A percentile compares a stretch with the other conserved stretches of the same genome.
Evolutionary conservation across 2,329 filamentous ascomycete genomes (phyloP).

Genomic region (Xylaria multiplex): DNA sequence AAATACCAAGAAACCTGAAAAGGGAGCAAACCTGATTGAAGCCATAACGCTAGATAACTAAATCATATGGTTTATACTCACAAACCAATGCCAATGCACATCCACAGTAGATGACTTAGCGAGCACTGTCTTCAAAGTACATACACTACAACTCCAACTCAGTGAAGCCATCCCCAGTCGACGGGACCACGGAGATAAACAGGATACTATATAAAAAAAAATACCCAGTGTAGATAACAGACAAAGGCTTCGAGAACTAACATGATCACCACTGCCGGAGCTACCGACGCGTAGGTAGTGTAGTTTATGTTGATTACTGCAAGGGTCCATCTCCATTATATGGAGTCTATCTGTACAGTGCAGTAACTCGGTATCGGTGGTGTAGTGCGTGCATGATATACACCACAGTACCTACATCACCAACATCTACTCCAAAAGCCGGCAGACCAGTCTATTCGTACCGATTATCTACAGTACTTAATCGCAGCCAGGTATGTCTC

Average conservation of each 20-base stretch:
- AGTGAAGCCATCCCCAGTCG: not conserved
- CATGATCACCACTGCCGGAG: conserved; percentile 25
- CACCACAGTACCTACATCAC: not conserved
- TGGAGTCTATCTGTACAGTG: not conserved
- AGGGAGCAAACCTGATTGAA: no score
- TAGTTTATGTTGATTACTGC: conserved; percentile 13
- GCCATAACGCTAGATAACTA: no score
- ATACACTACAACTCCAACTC: not conserved
- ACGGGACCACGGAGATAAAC: not conserved
- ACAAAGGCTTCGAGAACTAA: conserved; percentile 25
- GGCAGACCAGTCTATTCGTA: no score
- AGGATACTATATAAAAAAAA: not conserved
- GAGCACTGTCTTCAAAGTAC: no score
- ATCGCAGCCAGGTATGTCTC: not conserved
- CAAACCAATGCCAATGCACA: no score
- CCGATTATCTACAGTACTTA: not conserved
- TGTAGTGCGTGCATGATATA: not conserved
- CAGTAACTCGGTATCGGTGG: not conserved
- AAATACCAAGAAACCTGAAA: no score
- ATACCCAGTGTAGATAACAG: not conserved
- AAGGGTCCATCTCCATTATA: conserved; percentile 16
- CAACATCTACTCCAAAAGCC: not conserved
- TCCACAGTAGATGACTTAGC: no score
- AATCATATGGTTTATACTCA: no score
- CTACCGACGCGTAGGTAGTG: conserved; percentile 23